These are phyloP conservation scores for Starmerella khaoyaiensis DNA, from an alignment of 805 yeast species.

Conservation along the genomic window DNA sequence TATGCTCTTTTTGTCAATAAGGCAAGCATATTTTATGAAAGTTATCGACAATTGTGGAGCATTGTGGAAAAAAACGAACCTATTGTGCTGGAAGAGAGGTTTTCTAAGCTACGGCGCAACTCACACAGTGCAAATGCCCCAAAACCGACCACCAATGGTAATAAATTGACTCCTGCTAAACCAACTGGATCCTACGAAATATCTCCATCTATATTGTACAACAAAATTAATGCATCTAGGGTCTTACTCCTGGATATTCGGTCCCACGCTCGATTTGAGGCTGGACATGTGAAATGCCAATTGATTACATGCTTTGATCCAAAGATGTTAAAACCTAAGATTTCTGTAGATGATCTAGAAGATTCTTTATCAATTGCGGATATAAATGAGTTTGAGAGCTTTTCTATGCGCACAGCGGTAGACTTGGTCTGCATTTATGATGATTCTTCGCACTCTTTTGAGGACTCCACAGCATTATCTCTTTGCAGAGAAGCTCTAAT, in stretches of 20 bases:
- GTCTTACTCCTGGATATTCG: slow-evolving; percentile 64
- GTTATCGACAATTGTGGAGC: slow-evolving; percentile 4
- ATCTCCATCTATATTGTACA: slow-evolving; percentile 13
- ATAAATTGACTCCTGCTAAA: background rate
- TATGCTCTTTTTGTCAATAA: slow-evolving; percentile 3
- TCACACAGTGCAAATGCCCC: slow-evolving; percentile 6
- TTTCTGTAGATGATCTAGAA: slow-evolving; percentile 56
- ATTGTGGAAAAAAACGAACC: slow-evolving; percentile 7
- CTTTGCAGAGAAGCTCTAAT: slow-evolving; percentile 30
- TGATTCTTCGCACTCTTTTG: slow-evolving; percentile 21
- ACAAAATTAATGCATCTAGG: slow-evolving; percentile 10
- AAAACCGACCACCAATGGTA: background rate
- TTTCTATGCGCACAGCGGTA: slow-evolving; percentile 40
- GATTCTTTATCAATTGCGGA: slow-evolving; percentile 46
- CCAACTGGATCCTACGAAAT: slow-evolving; percentile 7
- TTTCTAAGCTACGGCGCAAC: slow-evolving; percentile 12
- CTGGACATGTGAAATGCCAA: slow-evolving; percentile 47
- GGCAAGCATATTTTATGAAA: slow-evolving; percentile 9
- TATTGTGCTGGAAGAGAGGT: slow-evolving; percentile 13
- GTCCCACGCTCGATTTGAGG: slow-evolving; percentile 43
- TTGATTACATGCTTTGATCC: slow-evolving; percentile 71
- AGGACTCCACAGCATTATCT: slow-evolving; percentile 26
- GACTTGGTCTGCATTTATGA: slow-evolving; percentile 60
- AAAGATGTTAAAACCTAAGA: slow-evolving; percentile 36
- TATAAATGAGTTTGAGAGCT: slow-evolving; percentile 40